A percentile compares a stretch with the other conserved stretches of the same genome.
Conservation (phyloP, 192 early-diverging fungal species). For the Backusella liffmaniae region DNA sequence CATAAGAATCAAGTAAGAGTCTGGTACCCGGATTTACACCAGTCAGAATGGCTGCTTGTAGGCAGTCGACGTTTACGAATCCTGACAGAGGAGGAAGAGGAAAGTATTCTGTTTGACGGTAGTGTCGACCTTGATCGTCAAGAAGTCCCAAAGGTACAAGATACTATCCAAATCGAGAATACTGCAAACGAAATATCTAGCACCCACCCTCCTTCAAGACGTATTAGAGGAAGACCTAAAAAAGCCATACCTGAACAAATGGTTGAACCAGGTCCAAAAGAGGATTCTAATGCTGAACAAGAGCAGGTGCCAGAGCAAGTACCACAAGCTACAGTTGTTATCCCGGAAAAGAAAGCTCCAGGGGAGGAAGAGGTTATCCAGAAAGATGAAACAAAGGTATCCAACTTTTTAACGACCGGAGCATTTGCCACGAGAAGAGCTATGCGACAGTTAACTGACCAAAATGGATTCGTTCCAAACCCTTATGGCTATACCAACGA, state of each 20-base stretch:
- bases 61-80: conserved; percentile 45
- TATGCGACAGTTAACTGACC: conserved; percentile 36
- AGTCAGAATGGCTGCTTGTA: conserved; percentile 50
- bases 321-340: no score
- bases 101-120: conserved; percentile 1
- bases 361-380: background rate
- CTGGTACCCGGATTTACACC: conserved; percentile 45
- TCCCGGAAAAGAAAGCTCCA: background rate
- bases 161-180: background rate
- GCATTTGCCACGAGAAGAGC: conserved; percentile 52
- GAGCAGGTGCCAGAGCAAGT: background rate
- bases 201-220: background rate
- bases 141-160: background rate
- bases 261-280: background rate
- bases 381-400: background rate
- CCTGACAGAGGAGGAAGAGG: conserved; percentile 34
- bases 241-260: background rate
- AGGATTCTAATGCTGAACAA: background rate
- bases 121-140: background rate
- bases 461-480: conserved; percentile 43
- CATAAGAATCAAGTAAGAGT: conserved; percentile 43
- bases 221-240: conserved; percentile 14
- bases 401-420: conserved; percentile 43
- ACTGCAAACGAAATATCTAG: background rate
- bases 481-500: conserved; percentile 44